Percentiles rank a stretch among this genome's conserved stretches.
Conservation (phyloP, 805 yeast species). For the Lipomyces sp. region DNA sequence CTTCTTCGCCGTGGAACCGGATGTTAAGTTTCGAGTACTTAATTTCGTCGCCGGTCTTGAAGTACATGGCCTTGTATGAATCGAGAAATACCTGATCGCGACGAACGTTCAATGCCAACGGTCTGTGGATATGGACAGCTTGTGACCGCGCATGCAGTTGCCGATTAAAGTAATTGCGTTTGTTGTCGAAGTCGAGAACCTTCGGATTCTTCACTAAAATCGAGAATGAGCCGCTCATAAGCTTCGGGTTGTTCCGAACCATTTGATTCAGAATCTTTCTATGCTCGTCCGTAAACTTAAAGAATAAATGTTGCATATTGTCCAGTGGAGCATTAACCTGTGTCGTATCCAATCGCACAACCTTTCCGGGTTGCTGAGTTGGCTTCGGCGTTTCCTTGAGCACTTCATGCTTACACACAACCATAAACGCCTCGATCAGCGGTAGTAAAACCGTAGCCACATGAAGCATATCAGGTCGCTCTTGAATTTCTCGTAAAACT, state of each 20-base stretch:
- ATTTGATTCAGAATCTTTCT: conserved; percentile 85
- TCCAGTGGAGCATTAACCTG: conserved; percentile 3
- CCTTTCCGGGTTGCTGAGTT: conserved; percentile 45
- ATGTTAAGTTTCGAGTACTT: conserved; percentile 74
- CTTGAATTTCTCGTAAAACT: conserved; percentile 67
- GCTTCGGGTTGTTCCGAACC: conserved; percentile 87
- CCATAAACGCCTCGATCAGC: conserved; percentile 89
- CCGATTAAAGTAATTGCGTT: conserved; percentile 80
- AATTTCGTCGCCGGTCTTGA: conserved; percentile 75
- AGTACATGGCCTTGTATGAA: conserved; percentile 80
- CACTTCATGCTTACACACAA: conserved; percentile 74
- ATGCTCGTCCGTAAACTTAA: conserved; percentile 86
- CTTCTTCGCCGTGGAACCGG: conserved; percentile 89
- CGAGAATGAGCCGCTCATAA: conserved; percentile 95
- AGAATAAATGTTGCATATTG: conserved; percentile 54
- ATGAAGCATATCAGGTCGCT: conserved; percentile 58
- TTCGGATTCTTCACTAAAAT: conserved; percentile 85
- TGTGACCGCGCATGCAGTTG: conserved; percentile 60
- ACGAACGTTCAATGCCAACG: conserved; percentile 69
- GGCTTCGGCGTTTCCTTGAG: conserved; percentile 41
- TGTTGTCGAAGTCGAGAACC: conserved; percentile 92
- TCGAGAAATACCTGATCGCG: conserved; percentile 92
- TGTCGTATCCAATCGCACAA: conserved; percentile 65
- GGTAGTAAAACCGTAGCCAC: conserved; percentile 84
- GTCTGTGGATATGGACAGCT: conserved; percentile 45